Evolutionary conservation across 2,329 filamentous ascomycete genomes (phyloP), one percentile per base, ranked within the genome.

Genomic region (Cordyceps farinosa): DNA sequence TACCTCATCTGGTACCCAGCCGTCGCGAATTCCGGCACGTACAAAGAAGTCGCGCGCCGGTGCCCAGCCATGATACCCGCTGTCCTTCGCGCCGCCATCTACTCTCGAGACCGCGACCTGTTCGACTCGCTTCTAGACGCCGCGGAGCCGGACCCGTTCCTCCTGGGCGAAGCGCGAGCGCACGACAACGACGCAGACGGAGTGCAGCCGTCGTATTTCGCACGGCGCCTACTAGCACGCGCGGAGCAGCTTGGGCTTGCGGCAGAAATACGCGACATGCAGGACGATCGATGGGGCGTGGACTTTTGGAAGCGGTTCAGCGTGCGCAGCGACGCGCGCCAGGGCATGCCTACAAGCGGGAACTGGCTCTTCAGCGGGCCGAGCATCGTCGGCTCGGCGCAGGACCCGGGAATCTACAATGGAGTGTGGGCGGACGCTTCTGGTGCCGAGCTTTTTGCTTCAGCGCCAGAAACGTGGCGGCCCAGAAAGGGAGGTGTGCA

Each of bases 1-100:
- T 48, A 47, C 4, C 2, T 64, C 32, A 66, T 64, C 2, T 64
- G 62, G 62, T 64, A 60, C 32, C 62, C 65, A 3, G 22, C 56
- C 44, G n/a, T 45, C 15, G 54, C 58, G 8, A 13, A n/a, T 0
- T 17, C 52, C 1, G 34, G 40, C 3, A 63, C 65, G 15, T n/a
- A 45, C 3, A 22, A 9, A 1, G 55, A 47, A 3, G 15, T 58
- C 1, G 55, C 27, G 11, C 55, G 55, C 2, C 42, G 44, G 9
- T 30, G 38, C 30, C 55, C 42, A 1, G 0, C n/a, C 0, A 58
- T 58, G 55, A 17, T 11, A 29, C 13, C 17, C 2, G 30, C 48
- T 7, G 48, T 36, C 30, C 13, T 13, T 5, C 48, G 34, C 30
- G 48, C 48, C 32, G 34, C 29, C 48, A 36, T 52, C 34, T 15